Conservation (phyloP, 768 basidiomycete species). For the Stropharia rugosoannulata region DNA sequence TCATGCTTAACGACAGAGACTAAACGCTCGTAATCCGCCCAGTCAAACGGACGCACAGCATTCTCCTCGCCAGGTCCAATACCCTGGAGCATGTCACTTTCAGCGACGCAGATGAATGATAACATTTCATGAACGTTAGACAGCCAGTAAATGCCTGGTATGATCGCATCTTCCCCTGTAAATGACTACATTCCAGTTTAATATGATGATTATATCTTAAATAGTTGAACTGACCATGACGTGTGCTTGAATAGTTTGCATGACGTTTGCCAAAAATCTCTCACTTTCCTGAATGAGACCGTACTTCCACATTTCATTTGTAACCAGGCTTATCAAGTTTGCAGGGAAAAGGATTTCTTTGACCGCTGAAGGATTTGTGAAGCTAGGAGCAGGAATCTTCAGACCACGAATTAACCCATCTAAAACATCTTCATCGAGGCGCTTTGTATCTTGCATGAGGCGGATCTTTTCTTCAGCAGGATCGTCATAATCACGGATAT, state of each 20-base stretch:
- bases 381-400: slow-evolving; percentile 89
- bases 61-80: slow-evolving; percentile 96
- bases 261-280: slow-evolving; percentile 96
- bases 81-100: slow-evolving; percentile 96
- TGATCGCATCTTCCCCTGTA: slow-evolving; percentile 89
- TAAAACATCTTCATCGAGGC: slow-evolving; percentile 90
- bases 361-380: slow-evolving; percentile 88
- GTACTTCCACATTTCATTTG: slow-evolving; percentile 99
- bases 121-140: slow-evolving; percentile 99
- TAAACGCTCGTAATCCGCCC: slow-evolving; percentile 94
- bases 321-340: slow-evolving; percentile 93
- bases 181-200: slow-evolving; percentile 58
- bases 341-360: slow-evolving; percentile 99
- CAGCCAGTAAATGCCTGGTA: slow-evolving; percentile 99
- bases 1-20: slow-evolving; percentile 99
- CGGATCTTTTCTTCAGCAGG: slow-evolving; percentile 94
- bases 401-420: slow-evolving; percentile 87
- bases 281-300: slow-evolving; percentile 96
- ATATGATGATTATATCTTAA: neutral
- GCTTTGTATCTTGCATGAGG: slow-evolving; percentile 87
- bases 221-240: slow-evolving; percentile 77
- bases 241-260: slow-evolving; percentile 96
- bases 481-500: slow-evolving; percentile 79
- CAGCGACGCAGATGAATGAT: slow-evolving; percentile 98
- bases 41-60: slow-evolving; percentile 89